Evolutionary conservation across 371 early-diverging fungal genomes (phyloP), one percentile per base, ranked within the genome.

Genomic region (Haplosporangium sp.): DNA sequence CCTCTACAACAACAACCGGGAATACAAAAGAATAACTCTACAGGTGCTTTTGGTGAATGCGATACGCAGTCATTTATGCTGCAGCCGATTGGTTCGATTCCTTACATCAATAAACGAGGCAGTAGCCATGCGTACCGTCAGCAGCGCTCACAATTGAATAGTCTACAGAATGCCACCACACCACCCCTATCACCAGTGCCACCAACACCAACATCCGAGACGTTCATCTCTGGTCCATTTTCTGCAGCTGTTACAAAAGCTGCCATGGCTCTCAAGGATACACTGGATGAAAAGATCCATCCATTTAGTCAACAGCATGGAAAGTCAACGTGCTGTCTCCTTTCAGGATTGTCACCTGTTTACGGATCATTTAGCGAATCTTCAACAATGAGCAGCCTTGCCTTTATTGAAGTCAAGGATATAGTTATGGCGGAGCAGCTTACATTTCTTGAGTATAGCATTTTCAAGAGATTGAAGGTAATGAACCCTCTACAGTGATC

Each of bases 401-500:
- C 34, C 39, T 86, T 90, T 39, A 84, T 86, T 68, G 85, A 85
- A 2, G 69, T 84, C 34, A 67, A 87, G 19, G 85, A 87, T 39
- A 72, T 74, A 20, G 86, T 81, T 1, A 74, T 93, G 40, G 92
- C 93, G 0, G 86, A 88, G 15, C 93, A 93, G 56, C 75, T 93
- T 59, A 91, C 92, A 2, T 87, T 88, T 76, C 86, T 92, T 17
- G 93, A 93, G 69, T 84, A 85, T 44, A 83, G 83, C 37, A 74
- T 88, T 40, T 90, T 92, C 70, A 73, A 79, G 8, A 84, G 83
- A 37, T 86, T 91, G 57, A 84, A 27, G 27, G 27, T 27, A 27
- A 27, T 27, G 27, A 27, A 27, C 27, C 27, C 27, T 27, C 27
- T 27, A 27, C 27, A 27, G 27, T 27, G 27, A 27, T 27, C 1